Base-by-base conservation (phyloP, 2,329 filamentous ascomycete genomes). In the Colletotrichum sp. region DNA sequence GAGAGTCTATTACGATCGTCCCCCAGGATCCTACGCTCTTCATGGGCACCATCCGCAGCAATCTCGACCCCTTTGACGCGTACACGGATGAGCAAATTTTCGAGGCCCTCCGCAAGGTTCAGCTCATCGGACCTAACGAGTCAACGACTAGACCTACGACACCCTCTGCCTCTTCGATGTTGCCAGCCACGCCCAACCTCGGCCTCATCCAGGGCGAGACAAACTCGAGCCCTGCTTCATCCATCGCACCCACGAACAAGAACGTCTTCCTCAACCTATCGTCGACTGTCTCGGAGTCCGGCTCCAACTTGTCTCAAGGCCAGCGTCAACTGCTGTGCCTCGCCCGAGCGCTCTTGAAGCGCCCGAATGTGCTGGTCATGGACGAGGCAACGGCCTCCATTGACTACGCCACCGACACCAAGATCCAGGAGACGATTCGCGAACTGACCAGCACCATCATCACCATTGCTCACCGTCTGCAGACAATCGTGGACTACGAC, bases 341-440 rank as follows among this genome's bases (percentile, higher is more conserved):
- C 12, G 97, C 96, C 0, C 93, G 97, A 71, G 97, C 97, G 0
- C 92, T 99, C 79, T 93, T 99, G 77, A 98, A 98, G 85, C 91
- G 92, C 38, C 96, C 97, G 0, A 96, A 94, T 78, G 96, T 99
- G 3, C 89, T 99, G n/a, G 94, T 99, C 82, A 98, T 99, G 97
- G 97, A 99, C 84, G 97, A 99, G 87, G 97, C 97, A 1, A 99
- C 97, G 1, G 97, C 97, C 0, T 98, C 95, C 0, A 98, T 99
- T 81, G 97, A 99, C 86, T 98, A 98, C 85, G 94, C 93, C 7
- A 99, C 97, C 3, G 97, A 99, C 81, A 90, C 93, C 66, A 98
- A 98, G 87, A 98, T 99, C 79, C 97, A 99, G 85, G 95, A 95
- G 80, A 98, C 97, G 0, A 96, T 99, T 76, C 94, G 96, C n/a